Conservation (phyloP, 306 rosid species). For the Geum urbanum region DNA sequence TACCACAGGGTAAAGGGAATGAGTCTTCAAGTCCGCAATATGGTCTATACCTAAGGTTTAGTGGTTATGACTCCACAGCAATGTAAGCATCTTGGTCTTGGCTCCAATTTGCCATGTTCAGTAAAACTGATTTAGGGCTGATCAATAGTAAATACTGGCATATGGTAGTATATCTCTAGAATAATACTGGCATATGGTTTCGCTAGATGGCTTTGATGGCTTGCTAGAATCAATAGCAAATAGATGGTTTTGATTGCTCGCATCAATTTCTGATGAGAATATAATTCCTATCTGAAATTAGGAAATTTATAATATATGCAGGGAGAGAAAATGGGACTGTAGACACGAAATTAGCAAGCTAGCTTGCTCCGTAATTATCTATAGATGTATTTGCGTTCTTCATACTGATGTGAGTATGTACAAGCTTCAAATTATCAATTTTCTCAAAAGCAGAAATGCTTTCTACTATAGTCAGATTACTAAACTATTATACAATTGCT, state of each 20-base stretch:
- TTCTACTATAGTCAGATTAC: background rate
- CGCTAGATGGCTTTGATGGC: no score
- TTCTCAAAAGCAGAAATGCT: background rate
- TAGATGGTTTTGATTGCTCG: background rate
- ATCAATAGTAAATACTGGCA: no score
- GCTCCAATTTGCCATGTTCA: no score
- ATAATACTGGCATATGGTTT: no score
- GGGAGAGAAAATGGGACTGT: background rate
- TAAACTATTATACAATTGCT: background rate
- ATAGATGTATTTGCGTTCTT: background rate
- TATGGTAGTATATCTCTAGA: no score
- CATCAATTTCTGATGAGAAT: conserved; percentile 1
- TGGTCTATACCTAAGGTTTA: no score
- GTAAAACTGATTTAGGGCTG: no score
- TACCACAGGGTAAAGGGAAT: no score
- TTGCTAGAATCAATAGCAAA: background rate
- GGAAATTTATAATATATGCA: background rate
- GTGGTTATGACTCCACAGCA: no score
- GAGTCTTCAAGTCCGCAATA: no score
- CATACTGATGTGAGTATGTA: background rate
- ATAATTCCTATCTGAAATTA: background rate
- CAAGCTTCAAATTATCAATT: background rate
- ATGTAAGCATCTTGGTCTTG: no score
- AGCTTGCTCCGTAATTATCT: background rate
- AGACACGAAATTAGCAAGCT: background rate